Evolutionary conservation across 148 eudicot genomes (phyloP).

Genomic region (Dysphania ambrosioides): DNA sequence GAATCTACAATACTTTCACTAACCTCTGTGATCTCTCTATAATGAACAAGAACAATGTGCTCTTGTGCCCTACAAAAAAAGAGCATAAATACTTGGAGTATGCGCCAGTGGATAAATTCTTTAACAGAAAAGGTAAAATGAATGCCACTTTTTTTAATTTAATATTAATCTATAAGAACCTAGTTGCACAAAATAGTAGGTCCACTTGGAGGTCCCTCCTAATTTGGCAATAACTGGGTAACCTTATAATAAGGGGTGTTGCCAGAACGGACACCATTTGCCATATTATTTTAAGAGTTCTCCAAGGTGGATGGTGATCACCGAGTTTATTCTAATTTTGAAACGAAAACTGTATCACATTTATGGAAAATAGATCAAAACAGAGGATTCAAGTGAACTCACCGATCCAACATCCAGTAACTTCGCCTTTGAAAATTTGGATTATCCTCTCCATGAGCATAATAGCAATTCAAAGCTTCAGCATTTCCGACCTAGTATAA

Average conservation of each 20-base stretch:
- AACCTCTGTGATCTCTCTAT: constrained; percentile 84
- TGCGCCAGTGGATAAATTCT: not conserved
- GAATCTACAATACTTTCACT: constrained; percentile 21
- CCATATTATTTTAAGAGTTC: too few species aligned
- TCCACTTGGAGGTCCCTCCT: not conserved
- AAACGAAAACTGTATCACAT: not conserved
- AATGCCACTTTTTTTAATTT: not conserved
- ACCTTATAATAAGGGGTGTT: not conserved
- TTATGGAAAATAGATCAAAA: not conserved
- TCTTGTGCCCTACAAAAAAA: constrained; percentile 61
- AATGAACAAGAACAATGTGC: constrained; percentile 98
- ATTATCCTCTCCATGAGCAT: constrained; percentile 80
- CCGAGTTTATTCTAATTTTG: not conserved
- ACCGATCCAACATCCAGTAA: constrained; percentile 96
- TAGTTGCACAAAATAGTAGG: not conserved
- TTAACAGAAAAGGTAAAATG: too few species aligned
- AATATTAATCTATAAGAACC: not conserved
- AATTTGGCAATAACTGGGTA: not conserved
- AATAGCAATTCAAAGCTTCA: constrained; percentile 91
- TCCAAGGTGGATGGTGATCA: too few species aligned
- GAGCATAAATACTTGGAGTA: constrained; percentile 12
- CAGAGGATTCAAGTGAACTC: constrained; percentile 38
- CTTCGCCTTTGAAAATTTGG: constrained; percentile 85
- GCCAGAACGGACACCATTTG: not conserved
- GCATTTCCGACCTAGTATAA: constrained; percentile 71